Percentiles rank a stretch among this genome's conserved stretches.
phyloP scores from a whole-genome alignment of 2,329 filamentous ascomycete genomes.

The Fragosphaeria purpurea region DNA sequence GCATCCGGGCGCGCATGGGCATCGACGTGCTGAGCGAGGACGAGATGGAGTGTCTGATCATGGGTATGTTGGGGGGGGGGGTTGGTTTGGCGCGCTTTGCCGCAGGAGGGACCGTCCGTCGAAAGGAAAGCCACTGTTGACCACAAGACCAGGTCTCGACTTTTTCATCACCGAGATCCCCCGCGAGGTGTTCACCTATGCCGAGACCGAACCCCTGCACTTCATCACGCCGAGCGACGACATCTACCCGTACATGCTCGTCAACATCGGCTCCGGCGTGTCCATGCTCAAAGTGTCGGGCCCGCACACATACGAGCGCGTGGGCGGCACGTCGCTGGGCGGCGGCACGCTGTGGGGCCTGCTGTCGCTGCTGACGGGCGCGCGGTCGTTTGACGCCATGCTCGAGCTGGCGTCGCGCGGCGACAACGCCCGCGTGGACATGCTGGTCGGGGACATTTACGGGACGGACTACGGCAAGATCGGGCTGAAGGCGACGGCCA shows the following conservation, averaged over 20 bases:
- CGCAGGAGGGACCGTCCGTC: too few species aligned
- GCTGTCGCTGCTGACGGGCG: constrained; percentile 83
- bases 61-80: constrained; percentile 48
- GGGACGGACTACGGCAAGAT: constrained; percentile 94
- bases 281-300: constrained; percentile 96
- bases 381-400: constrained; percentile 96
- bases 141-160: constrained; percentile 59
- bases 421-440: constrained; percentile 88
- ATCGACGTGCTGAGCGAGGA: constrained; percentile 88
- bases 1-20: constrained; percentile 70
- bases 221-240: constrained; percentile 57
- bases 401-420: constrained; percentile 80
- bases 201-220: constrained; percentile 80
- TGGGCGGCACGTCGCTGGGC: constrained; percentile 88
- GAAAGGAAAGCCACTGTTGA: too few species aligned
- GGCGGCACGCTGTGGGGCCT: constrained; percentile 98
- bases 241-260: constrained; percentile 92
- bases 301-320: constrained; percentile 74
- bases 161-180: constrained; percentile 99
- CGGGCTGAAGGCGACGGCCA: constrained; percentile 87
- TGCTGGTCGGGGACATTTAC: constrained; percentile 97
- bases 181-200: constrained; percentile 93
- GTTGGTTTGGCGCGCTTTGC: too few species aligned
- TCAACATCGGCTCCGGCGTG: constrained; percentile 96
- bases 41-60: constrained; percentile 98